Conservation (phyloP, 805 yeast genomes). For the Wickerhamiella dianesei region DNA sequence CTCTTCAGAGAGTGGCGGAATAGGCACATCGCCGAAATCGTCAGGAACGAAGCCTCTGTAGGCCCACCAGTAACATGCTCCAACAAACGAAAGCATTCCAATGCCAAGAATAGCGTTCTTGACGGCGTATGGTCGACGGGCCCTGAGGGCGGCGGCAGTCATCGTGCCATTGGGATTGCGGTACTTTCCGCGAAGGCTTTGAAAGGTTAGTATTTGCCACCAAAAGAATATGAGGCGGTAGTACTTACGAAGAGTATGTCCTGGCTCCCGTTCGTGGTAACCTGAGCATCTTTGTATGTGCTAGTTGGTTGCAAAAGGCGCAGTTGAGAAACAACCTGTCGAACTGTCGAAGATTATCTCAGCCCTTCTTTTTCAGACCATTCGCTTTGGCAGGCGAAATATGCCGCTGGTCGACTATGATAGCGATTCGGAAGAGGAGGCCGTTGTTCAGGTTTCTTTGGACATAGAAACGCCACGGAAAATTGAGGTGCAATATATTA, state of each 20-base stretch:
- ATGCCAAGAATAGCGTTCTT: constrained; percentile 54
- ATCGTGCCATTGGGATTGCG: constrained; percentile 67
- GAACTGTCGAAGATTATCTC: too few species aligned
- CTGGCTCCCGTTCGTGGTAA: background rate
- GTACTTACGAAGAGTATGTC: background rate
- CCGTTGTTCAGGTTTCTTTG: background rate
- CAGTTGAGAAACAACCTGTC: too few species aligned
- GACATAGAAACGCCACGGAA: background rate
- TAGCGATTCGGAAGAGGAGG: constrained; percentile 7
- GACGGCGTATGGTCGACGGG: constrained; percentile 75
- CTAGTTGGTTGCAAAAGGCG: too few species aligned
- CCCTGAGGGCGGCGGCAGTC: constrained; percentile 89
- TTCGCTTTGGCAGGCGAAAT: background rate
- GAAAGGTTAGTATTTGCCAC: background rate
- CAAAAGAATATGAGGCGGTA: background rate
- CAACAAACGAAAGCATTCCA: constrained; percentile 47
- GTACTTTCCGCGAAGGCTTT: constrained; percentile 19
- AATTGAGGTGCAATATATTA: background rate
- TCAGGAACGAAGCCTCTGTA: constrained; percentile 35
- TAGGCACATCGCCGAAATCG: constrained; percentile 82
- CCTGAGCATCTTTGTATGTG: background rate
- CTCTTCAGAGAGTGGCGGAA: constrained; percentile 77
- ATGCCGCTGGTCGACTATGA: constrained; percentile 12
- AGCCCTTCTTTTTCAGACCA: background rate
- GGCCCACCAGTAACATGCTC: constrained; percentile 40